A percentile compares a stretch with the other conserved stretches of the same genome.
phyloP scores from a whole-genome alignment of 441 rosid genomes.

The Arabidopsis lyrata region DNA sequence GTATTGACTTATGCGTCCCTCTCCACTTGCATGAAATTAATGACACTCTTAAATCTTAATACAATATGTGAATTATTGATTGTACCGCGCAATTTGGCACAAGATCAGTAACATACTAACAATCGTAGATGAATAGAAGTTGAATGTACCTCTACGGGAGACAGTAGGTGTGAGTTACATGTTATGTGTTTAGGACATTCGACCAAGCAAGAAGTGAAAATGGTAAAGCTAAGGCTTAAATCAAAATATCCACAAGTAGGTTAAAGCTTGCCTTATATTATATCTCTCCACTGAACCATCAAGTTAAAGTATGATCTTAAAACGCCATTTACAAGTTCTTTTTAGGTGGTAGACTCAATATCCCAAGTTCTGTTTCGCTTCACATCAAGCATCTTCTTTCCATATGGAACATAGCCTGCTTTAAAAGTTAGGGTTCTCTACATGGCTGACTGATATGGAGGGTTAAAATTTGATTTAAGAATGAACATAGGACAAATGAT shows the following conservation, averaged over 20 bases:
- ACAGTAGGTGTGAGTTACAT: background rate
- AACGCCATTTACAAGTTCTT: background rate
- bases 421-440: background rate
- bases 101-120: constrained; percentile 9
- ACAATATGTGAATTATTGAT: constrained; percentile 19
- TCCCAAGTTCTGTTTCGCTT: background rate
- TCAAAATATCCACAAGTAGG: too few relatives aligned
- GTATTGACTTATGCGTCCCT: constrained; percentile 36
- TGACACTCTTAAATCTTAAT: constrained; percentile 9
- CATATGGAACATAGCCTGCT: background rate
- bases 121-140: background rate
- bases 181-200: constrained; percentile 12
- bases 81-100: constrained; percentile 10
- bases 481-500: background rate
- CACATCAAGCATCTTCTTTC: background rate
- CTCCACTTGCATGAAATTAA: constrained; percentile 39
- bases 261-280: background rate
- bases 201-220: too few relatives aligned
- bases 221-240: too few relatives aligned
- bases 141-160: background rate
- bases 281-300: background rate
- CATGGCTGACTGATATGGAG: background rate
- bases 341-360: background rate
- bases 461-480: background rate
- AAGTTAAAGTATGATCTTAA: background rate